Percentiles rank a stretch among this genome's conserved stretches.
Evolutionary conservation across 768 basidiomycete genomes (phyloP).

Genomic region (Multifurca ochricompacta): DNA sequence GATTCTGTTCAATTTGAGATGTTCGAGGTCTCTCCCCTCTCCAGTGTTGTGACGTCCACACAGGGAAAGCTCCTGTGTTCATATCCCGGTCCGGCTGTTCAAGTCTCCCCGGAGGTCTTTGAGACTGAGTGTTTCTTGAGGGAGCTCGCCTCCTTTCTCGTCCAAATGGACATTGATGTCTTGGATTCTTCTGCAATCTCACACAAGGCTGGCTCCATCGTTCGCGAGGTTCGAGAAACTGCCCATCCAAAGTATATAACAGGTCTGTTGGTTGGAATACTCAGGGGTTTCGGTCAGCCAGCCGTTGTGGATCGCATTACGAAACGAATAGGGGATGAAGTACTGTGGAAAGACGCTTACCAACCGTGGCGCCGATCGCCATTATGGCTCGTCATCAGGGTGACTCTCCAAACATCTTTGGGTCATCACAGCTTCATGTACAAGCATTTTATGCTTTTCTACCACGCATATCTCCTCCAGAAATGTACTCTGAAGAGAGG

Average conservation of each 20-base stretch:
- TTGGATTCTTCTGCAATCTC: constrained; percentile 31
- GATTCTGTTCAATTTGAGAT: constrained; percentile 33
- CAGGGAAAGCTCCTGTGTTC: constrained; percentile 39
- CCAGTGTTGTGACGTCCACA: constrained; percentile 30
- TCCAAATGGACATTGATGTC: constrained; percentile 29
- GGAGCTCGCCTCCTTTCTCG: constrained; percentile 35
- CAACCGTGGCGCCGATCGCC: constrained; percentile 44
- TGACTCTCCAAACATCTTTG: constrained; percentile 32
- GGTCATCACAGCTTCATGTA: constrained; percentile 27
- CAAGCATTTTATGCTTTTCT: constrained; percentile 41
- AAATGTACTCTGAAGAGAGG: constrained; percentile 22
- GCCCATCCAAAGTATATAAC: constrained; percentile 42
- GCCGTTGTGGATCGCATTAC: constrained; percentile 25
- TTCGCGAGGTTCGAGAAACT: constrained; percentile 34
- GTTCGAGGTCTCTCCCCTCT: constrained; percentile 39
- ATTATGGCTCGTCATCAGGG: constrained; percentile 43
- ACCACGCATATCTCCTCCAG: constrained; percentile 21
- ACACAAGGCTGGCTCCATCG: constrained; percentile 26
- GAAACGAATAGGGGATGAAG: constrained; percentile 43
- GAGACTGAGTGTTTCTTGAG: constrained; percentile 27
- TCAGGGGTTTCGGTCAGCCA: constrained; percentile 32
- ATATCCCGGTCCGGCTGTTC: constrained; percentile 40
- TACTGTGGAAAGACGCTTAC: constrained; percentile 33
- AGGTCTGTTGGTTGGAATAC: constrained; percentile 39
- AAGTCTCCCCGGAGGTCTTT: constrained; percentile 28